phyloP scores from a whole-genome alignment of 345 rosid genomes.

The Clausena lansium region DNA sequence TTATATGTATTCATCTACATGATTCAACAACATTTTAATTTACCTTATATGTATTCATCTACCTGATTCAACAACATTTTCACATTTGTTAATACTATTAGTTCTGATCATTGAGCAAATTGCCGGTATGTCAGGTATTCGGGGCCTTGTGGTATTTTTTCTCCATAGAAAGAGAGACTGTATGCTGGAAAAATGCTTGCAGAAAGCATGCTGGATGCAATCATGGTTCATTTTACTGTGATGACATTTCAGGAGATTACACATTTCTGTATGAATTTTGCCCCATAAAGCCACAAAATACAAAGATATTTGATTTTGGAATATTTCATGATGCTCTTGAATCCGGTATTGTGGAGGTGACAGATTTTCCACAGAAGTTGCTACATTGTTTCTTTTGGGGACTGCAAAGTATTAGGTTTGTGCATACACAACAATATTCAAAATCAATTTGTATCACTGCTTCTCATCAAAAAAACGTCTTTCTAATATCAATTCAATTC shows the following conservation, averaged over 20 bases:
- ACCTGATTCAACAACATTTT: not conserved
- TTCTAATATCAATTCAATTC: not conserved
- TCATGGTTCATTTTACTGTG: not conserved
- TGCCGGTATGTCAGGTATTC: not conserved
- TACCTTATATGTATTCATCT: not conserved
- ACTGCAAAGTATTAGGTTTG: not conserved
- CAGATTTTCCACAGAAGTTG: not conserved
- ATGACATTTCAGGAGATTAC: not conserved
- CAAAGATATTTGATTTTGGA: not conserved
- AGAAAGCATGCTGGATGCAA: not conserved
- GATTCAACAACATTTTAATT: no score
- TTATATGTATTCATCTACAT: not conserved
- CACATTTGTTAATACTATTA: not conserved
- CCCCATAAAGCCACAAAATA: not conserved
- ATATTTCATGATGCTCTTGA: not conserved
- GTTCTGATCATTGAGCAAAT: not conserved
- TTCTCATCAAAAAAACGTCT: not conserved
- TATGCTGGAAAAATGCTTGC: conserved; percentile 10
- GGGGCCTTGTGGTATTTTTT: conserved; percentile 14
- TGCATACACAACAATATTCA: not conserved
- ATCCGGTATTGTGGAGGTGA: not conserved
- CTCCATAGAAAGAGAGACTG: not conserved
- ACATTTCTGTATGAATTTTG: not conserved
- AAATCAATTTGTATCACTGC: not conserved
- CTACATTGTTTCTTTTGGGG: not conserved